These are phyloP conservation scores for Aureobasidium musti DNA, from an alignment of 2,329 filamentous ascomycete species.

Conservation along the genomic window DNA sequence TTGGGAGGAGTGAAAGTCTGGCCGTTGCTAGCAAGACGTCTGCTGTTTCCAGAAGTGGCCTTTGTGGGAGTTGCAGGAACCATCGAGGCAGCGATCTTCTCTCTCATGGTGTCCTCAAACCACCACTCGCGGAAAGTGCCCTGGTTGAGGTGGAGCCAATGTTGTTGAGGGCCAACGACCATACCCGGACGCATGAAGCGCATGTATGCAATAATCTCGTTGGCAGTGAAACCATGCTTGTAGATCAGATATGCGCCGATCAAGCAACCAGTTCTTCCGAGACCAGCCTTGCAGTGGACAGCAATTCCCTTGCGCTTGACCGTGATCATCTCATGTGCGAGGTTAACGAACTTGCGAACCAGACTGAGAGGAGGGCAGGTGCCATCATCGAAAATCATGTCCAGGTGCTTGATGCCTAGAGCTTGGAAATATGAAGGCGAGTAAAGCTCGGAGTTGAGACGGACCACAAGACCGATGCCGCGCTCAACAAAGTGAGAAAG, in stretches of 20 bases:
- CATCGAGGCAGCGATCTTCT: constrained; percentile 68
- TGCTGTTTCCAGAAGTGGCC: constrained; percentile 46
- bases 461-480: constrained; percentile 89
- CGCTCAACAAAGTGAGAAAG: constrained; percentile 83
- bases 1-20: constrained; percentile 84
- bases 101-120: constrained; percentile 75
- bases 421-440: constrained; percentile 97
- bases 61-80: constrained; percentile 58
- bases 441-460: constrained; percentile 93
- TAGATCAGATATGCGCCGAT: constrained; percentile 99
- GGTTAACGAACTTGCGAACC: constrained; percentile 92
- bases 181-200: constrained; percentile 97
- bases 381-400: constrained; percentile 99
- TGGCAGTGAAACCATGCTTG: constrained; percentile 93
- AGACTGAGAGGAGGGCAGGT: constrained; percentile 86
- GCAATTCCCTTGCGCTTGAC: constrained; percentile 90
- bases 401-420: constrained; percentile 89
- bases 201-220: constrained; percentile 96
- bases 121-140: constrained; percentile 98
- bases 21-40: constrained; percentile 60
- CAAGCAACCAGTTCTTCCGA: constrained; percentile 91
- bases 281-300: constrained; percentile 96
- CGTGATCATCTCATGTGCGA: constrained; percentile 93
- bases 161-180: constrained; percentile 97
- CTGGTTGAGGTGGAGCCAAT: constrained; percentile 98